Percentiles rank a stretch among this genome's conserved stretches.
phyloP scores from a whole-genome alignment of 2,329 filamentous ascomycete genomes.

The Trichoderma sp. region DNA sequence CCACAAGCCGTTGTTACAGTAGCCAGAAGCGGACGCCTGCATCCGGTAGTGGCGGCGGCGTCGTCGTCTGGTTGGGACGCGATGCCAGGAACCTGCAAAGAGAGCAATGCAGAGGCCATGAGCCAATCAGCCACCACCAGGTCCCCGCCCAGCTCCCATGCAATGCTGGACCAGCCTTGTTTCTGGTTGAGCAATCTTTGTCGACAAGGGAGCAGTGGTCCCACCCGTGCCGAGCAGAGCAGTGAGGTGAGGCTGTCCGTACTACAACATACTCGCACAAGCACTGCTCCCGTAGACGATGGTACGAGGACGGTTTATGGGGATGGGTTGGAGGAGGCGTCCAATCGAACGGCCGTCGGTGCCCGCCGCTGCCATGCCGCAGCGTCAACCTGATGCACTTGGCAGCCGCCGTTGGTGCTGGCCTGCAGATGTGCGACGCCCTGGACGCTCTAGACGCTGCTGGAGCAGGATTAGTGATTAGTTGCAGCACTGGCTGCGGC shows the following conservation, averaged over 20 bases:
- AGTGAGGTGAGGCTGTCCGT: constrained; percentile 30
- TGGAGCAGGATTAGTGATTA: constrained; percentile 12
- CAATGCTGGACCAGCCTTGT: constrained; percentile 24
- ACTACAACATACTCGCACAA: neutral
- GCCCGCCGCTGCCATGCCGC: constrained; percentile 21
- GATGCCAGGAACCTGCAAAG: constrained; percentile 23
- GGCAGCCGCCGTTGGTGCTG: constrained; percentile 17
- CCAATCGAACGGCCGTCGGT: constrained; percentile 25
- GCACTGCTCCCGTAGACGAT: neutral
- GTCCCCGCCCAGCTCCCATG: neutral
- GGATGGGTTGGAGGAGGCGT: constrained; percentile 26
- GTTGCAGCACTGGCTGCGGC: constrained; percentile 10
- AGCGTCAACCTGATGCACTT: constrained; percentile 24
- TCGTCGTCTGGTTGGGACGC: constrained; percentile 27
- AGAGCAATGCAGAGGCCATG: neutral
- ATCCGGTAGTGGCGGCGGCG: constrained; percentile 23
- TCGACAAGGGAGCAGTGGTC: constrained; percentile 14
- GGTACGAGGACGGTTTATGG: neutral
- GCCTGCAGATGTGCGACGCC: constrained; percentile 21
- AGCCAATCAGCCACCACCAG: constrained; percentile 1
- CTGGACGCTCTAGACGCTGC: neutral
- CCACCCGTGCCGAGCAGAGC: constrained; percentile 22
- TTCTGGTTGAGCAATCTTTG: constrained; percentile 22
- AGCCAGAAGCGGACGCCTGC: constrained; percentile 28
- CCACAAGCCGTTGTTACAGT: constrained; percentile 21